Percentiles rank a stretch among this genome's conserved stretches.
phyloP scores from a whole-genome alignment of 2,329 filamentous ascomycete species.

The Fusarium gaditjirri region DNA sequence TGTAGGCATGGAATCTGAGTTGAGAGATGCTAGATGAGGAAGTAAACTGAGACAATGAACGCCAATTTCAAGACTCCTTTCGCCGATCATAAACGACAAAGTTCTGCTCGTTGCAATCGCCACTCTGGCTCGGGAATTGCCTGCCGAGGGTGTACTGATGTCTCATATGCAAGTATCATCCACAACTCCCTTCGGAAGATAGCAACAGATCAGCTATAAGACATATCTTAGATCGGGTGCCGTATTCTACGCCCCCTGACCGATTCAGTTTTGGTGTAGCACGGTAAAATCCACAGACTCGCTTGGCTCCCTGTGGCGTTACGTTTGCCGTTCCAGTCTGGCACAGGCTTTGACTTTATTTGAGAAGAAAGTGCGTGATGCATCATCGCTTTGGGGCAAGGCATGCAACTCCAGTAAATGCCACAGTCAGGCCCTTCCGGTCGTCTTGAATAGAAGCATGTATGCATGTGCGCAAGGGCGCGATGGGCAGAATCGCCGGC shows the following conservation, averaged over 20 bases:
- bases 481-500: conserved; percentile 8
- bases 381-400: background rate
- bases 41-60: conserved; percentile 23
- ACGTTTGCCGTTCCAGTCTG: conserved; percentile 23
- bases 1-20: background rate
- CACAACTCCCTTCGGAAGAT: conserved; percentile 11
- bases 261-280: conserved; percentile 16
- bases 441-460: conserved; percentile 28
- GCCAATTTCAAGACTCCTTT: conserved; percentile 14
- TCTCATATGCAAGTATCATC: conserved; percentile 17
- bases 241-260: background rate
- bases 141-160: conserved; percentile 12
- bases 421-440: conserved; percentile 5
- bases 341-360: conserved; percentile 12
- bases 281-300: conserved; percentile 26
- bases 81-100: conserved; percentile 18
- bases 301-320: conserved; percentile 35
- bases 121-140: conserved; percentile 3
- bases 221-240: conserved; percentile 7
- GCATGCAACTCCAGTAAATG: conserved; percentile 11
- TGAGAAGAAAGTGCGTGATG: conserved; percentile 16
- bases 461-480: conserved; percentile 22
- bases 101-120: conserved; percentile 18
- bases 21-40: conserved; percentile 1
- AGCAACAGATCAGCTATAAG: conserved; percentile 6